phyloP scores from a whole-genome alignment of 2,329 filamentous ascomycete genomes.

The Ilyonectria robusta region DNA sequence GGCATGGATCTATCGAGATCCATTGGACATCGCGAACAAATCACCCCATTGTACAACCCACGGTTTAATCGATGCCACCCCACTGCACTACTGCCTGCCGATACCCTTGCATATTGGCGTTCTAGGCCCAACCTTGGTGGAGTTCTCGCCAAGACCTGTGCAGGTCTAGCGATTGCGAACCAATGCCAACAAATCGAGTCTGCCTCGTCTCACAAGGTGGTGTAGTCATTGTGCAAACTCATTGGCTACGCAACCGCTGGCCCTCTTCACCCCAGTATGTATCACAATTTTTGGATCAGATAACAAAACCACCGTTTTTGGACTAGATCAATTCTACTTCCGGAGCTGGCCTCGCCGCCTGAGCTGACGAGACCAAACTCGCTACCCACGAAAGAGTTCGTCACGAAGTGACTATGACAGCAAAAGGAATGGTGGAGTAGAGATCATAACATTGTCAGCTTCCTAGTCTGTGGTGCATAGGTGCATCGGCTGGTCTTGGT shows the following conservation, averaged over 20 bases:
- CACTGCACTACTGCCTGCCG: neutral
- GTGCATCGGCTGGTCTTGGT: no score
- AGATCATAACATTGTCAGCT: no score
- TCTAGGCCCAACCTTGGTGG: neutral
- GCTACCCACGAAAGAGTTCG: no score
- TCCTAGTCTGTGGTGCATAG: no score
- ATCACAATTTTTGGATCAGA: neutral
- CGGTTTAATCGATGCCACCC: neutral
- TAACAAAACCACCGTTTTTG: neutral
- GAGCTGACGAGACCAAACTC: no score
- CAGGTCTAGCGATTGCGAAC: no score
- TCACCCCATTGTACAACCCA: neutral
- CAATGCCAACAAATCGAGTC: neutral
- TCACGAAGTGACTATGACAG: no score
- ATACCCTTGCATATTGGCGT: neutral
- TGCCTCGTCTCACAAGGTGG: neutral
- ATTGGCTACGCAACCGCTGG: neutral
- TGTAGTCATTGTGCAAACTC: neutral
- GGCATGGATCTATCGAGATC: neutral
- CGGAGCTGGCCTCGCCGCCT: no score
- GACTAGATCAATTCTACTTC: neutral
- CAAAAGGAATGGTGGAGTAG: no score
- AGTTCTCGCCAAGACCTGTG: neutral
- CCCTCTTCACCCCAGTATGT: neutral
- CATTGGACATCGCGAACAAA: neutral